Evolutionary conservation across 768 basidiomycete genomes (phyloP), one percentile per base, ranked within the genome.

Genomic region (Mycena floridula): DNA sequence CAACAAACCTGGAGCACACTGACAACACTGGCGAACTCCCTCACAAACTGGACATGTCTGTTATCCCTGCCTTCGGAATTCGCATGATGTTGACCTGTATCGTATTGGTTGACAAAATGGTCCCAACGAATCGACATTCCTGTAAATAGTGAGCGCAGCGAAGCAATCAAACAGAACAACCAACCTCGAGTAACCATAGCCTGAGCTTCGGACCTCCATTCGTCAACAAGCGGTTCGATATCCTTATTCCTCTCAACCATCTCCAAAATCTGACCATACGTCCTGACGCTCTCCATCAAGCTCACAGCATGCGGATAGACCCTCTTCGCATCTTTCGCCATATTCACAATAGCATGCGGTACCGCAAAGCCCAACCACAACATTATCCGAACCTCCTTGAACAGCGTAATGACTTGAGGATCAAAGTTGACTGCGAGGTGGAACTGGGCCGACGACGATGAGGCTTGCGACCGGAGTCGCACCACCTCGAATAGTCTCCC

Each of bases 261-360:
- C 60, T 92, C 90, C 60, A 96, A 67, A 1, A 91, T 96, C 69
- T 99, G 96, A 16, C 88, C 87, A 64, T 99, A 98, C 23, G 92
- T 97, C 60, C 94, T 72, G n/a, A 98, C 92, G 0, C 93, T 95
- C 72, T 99, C 96, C 95, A 98, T 98, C 63, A 92, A 64, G 57
- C 89, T 92, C 52, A 98, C 95, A 2, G 96, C 96, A 69, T 97
- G 93, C 0, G 94, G 94, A 60, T 99, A 99, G 48, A 98, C 94
- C 54, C 92, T 72, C 72, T 96, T 97, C 48, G 96, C 96, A 54
- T 99, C 95, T 70, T 97, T 99, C 26, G 96, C 96, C 80, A 96
- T 87, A 60, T 94, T 96, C 54, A 85, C 85, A 50, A 89, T 91
- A 42, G 87, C 82, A 67, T 97, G 92, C 20, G 93, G 95, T 2